Evolutionary conservation across 495 filamentous ascomycete species (phyloP), one percentile per base, ranked within the genome.

Genomic region (Lineolata rhizophorae): DNA sequence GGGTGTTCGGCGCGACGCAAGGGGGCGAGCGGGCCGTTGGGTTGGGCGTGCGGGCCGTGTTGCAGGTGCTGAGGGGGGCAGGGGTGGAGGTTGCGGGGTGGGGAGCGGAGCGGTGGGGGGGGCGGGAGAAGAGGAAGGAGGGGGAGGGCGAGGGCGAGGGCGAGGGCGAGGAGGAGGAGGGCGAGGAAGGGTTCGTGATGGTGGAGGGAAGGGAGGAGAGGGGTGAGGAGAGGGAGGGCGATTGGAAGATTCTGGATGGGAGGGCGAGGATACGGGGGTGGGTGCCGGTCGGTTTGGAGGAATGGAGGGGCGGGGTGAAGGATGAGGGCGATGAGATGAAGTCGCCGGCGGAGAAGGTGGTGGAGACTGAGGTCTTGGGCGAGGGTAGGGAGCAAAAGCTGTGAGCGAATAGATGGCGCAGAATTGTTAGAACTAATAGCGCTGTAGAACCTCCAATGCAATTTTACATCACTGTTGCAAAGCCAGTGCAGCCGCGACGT

Each of bases 11-110:
- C 3, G 61, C 60, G 2, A 64, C 70, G 36, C 60, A 69, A 30
- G 22, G 22, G 8, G 15, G 9, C 15, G 68, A 70, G 40, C 50
- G 67, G 1, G 60, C 65, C 0, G 43, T 83, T 24, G 51, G 61
- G 28, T 48, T 82, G 14, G 82, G 83, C 35, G 48, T 59, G 3
- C 46, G 75, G 2, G 74, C 74, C 3, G 55, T 64, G 14, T 42
- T 75, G 35, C 67, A 81, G 53, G 47, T 70, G 0, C 31, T 81
- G 8, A 50, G 75, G 11, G 51, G 47, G 4, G 56, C 54, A 6
- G 57, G 55, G 3, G 44, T 67, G 2, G 48, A 53, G 13, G 61
- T 78, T 16, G 58, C 58, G 22, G 22, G 22, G 22, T 25, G n/a
- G 6, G 2, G 50, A 55, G 4, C 72, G 67, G 6, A 12, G 11